phyloP scores from a whole-genome alignment of 116 monocot genomes.

The Iris pallida region DNA sequence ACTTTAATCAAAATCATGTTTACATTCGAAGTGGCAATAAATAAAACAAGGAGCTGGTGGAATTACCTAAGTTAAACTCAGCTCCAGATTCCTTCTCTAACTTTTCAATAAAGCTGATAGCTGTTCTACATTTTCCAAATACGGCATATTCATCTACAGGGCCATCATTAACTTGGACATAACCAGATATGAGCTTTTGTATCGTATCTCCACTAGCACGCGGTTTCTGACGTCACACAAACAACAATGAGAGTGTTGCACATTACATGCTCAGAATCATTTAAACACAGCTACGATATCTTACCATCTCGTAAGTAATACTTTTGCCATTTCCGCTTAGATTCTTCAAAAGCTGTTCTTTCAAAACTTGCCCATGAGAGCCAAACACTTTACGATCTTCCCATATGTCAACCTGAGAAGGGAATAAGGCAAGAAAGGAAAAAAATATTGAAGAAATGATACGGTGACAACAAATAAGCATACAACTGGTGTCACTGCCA shows the following conservation, averaged over 20 bases:
- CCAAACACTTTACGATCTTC: constrained; percentile 89
- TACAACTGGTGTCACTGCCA: no score
- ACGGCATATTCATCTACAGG: constrained; percentile 48
- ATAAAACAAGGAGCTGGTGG: background rate
- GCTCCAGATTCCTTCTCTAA: constrained; percentile 42
- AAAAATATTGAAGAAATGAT: no score
- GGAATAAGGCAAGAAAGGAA: background rate
- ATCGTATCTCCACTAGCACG: constrained; percentile 35
- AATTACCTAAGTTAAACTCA: constrained; percentile 40
- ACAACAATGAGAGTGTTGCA: background rate
- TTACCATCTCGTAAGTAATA: constrained; percentile 46
- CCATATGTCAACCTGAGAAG: constrained; percentile 72
- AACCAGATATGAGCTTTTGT: constrained; percentile 58
- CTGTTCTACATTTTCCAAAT: constrained; percentile 54
- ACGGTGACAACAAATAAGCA: no score
- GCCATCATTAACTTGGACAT: constrained; percentile 34
- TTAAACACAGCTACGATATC: background rate
- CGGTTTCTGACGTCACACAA: constrained; percentile 44
- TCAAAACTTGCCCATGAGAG: constrained; percentile 58
- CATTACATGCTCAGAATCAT: background rate
- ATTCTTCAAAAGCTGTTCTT: constrained; percentile 60
- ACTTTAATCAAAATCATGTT: no score
- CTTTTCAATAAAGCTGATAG: constrained; percentile 49
- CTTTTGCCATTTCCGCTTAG: constrained; percentile 33
- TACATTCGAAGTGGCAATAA: background rate